Percentiles rank a stretch among this genome's conserved stretches.
phyloP scores from a whole-genome alignment of 2,329 filamentous ascomycete species.

The Cladosporium oxysporum region DNA sequence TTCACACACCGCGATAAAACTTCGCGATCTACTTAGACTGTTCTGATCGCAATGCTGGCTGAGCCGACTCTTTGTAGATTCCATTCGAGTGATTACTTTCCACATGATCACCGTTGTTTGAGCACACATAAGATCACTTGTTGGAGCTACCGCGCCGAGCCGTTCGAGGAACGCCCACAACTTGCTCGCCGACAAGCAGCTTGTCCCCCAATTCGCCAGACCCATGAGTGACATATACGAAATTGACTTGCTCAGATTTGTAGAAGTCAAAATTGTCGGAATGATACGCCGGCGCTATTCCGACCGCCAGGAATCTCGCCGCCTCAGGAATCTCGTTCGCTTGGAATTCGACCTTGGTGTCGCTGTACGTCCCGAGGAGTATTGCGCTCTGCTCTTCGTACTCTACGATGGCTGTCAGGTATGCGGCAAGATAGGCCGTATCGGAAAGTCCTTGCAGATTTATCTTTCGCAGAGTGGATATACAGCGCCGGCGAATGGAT shows the following conservation, averaged over 20 bases:
- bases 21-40: too few relatives aligned
- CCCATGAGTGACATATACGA: neutral
- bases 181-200: neutral
- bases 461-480: constrained; percentile 15
- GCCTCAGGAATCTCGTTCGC: constrained; percentile 1
- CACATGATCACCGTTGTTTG: too few relatives aligned
- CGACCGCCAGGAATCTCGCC: neutral
- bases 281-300: constrained; percentile 1
- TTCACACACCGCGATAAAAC: too few relatives aligned
- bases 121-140: too few relatives aligned
- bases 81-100: too few relatives aligned
- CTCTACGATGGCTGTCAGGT: neutral
- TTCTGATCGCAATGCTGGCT: too few relatives aligned
- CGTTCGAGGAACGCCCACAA: neutral
- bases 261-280: neutral
- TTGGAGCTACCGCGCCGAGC: neutral
- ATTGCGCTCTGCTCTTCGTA: neutral
- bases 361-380: neutral
- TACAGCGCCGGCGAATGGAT: constrained; percentile 18
- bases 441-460: constrained; percentile 21
- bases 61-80: too few relatives aligned
- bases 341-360: neutral
- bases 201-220: neutral
- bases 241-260: neutral
- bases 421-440: constrained; percentile 9